These are phyloP conservation scores for Centella asiatica DNA, from an alignment of 129 eudicot species.

Conservation along the genomic window DNA sequence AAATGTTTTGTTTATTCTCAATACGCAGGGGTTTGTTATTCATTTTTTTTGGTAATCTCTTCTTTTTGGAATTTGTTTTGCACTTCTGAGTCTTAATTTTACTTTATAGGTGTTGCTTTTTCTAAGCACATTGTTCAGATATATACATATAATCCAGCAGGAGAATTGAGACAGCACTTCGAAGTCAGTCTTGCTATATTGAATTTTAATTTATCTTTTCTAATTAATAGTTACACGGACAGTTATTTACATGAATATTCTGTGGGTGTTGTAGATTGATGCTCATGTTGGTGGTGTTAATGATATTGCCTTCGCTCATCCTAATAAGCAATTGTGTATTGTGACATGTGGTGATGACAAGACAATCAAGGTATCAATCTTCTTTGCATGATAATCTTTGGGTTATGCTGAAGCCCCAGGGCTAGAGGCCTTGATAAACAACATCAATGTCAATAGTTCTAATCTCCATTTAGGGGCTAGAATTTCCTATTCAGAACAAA, in stretches of 20 bases:
- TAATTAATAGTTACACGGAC: background rate
- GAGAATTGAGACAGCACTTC: conserved; percentile 61
- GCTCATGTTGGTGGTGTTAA: conserved; percentile 82
- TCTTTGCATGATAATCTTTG: background rate
- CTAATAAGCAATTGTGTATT: conserved; percentile 61
- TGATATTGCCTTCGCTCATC: conserved; percentile 79
- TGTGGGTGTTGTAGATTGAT: conserved; percentile 45
- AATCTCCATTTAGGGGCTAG: background rate
- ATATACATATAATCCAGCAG: conserved; percentile 59
- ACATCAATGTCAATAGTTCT: background rate
- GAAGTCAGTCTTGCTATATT: conserved; percentile 41
- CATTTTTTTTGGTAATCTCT: background rate
- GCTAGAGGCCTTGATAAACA: no score
- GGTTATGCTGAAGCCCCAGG: no score
- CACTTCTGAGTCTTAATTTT: conserved; percentile 11
- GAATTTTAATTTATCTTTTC: background rate
- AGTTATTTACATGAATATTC: background rate
- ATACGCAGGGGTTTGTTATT: background rate
- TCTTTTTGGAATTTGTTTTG: background rate
- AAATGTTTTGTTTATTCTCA: background rate
- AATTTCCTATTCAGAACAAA: background rate
- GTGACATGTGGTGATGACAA: conserved; percentile 92
- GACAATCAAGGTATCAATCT: conserved; percentile 56
- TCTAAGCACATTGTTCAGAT: conserved; percentile 91
- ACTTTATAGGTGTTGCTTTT: conserved; percentile 67